Evolutionary conservation across 2,329 filamentous ascomycete genomes (phyloP).

Genomic region (Claviceps digitariae): DNA sequence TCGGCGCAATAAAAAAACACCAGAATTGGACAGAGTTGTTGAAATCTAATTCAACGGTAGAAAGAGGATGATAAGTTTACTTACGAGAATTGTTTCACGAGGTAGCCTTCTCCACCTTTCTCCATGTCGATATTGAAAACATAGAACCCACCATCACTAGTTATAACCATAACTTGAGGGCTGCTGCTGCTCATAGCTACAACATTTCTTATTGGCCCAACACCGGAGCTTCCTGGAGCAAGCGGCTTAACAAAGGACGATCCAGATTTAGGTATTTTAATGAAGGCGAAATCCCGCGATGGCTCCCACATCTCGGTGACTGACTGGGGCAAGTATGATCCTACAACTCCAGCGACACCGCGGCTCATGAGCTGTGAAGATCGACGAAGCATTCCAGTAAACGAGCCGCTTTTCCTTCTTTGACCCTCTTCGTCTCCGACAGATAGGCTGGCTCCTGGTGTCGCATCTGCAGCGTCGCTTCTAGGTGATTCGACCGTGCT

Average conservation of each 20-base stretch:
- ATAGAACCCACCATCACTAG: constrained; percentile 88
- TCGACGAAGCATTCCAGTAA: constrained; percentile 82
- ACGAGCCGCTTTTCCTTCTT: constrained; percentile 54
- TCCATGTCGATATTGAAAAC: constrained; percentile 94
- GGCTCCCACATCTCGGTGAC: constrained; percentile 99
- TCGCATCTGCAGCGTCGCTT: constrained; percentile 31
- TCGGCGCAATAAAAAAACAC: not conserved
- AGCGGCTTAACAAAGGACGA: constrained; percentile 9
- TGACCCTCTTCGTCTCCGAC: constrained; percentile 17
- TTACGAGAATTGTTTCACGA: constrained; percentile 89
- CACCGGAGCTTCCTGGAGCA: constrained; percentile 18
- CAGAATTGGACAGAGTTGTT: not conserved
- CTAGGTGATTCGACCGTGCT: constrained; percentile 41
- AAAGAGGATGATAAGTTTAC: constrained; percentile 20
- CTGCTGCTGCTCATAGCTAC: constrained; percentile 93
- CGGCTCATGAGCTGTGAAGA: constrained; percentile 91
- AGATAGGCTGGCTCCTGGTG: constrained; percentile 13
- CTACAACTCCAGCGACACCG: constrained; percentile 75
- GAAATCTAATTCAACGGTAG: not conserved
- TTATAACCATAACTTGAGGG: constrained; percentile 96
- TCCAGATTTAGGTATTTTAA: constrained; percentile 64
- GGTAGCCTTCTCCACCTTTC: constrained; percentile 78
- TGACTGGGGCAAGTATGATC: constrained; percentile 81
- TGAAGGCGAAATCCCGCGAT: constrained; percentile 85
- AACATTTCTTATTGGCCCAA: constrained; percentile 63